Conservation (phyloP, 176 grass and related monocot genomes). For the Typha latifolia region DNA sequence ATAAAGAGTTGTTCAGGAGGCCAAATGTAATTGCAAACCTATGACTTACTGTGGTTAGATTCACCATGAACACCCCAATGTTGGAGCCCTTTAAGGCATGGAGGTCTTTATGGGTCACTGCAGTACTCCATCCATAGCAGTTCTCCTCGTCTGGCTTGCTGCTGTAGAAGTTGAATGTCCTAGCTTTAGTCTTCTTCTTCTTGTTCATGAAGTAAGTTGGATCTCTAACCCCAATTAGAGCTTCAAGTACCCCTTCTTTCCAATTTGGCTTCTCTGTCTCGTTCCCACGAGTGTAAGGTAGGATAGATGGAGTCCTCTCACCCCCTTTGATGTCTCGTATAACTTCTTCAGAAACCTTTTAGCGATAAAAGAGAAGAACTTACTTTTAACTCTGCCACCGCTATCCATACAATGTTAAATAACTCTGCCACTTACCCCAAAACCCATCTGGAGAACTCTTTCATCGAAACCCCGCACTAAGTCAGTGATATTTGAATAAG, state of each 20-base stretch:
- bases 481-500: constrained; percentile 53
- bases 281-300: constrained; percentile 25
- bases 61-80: constrained; percentile 79
- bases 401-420: background rate
- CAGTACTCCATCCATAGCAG: constrained; percentile 84
- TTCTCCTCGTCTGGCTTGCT: constrained; percentile 61
- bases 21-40: background rate
- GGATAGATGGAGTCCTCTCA: constrained; percentile 34
- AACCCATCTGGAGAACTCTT: constrained; percentile 48
- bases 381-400: background rate
- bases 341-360: constrained; percentile 32
- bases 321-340: constrained; percentile 27
- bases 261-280: constrained; percentile 28
- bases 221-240: constrained; percentile 33
- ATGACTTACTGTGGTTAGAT: constrained; percentile 51
- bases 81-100: constrained; percentile 33
- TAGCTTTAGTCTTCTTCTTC: constrained; percentile 46
- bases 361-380: background rate
- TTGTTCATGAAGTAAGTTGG: constrained; percentile 32
- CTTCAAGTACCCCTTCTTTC: constrained; percentile 38
- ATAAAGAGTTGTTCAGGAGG: background rate
- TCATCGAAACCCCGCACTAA: constrained; percentile 61
- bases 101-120: constrained; percentile 52
- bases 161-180: constrained; percentile 77
- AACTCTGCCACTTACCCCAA: constrained; percentile 41